Evolutionary conservation across 106 monocot species (phyloP).

Genomic region (Dendrobium nobile): DNA sequence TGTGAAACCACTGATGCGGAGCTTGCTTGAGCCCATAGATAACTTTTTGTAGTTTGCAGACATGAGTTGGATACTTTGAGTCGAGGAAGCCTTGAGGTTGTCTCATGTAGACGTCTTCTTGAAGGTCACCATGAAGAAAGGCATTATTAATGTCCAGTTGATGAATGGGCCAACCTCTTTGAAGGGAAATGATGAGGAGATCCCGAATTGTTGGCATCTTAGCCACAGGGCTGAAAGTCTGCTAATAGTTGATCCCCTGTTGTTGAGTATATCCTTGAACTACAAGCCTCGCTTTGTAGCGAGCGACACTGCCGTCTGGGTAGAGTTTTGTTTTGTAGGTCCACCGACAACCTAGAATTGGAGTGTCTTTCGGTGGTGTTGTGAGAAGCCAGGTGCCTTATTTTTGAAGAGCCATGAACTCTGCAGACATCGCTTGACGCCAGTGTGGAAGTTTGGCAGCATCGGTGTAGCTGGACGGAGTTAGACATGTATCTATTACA

Average conservation of each 20-base stretch:
- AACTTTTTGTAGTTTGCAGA: neutral
- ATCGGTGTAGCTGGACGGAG: too few species aligned
- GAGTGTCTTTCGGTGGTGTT: too few species aligned
- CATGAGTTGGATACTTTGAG: neutral
- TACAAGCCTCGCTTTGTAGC: neutral
- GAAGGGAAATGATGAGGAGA: neutral
- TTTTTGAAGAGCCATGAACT: neutral
- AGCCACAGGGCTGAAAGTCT: neutral
- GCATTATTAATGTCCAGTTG: neutral
- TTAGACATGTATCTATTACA: too few species aligned
- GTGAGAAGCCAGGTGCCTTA: neutral
- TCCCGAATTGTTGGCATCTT: neutral
- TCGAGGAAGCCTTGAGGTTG: neutral
- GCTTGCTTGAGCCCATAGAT: neutral
- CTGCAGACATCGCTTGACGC: too few species aligned
- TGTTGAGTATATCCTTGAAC: neutral
- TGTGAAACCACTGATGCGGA: neutral
- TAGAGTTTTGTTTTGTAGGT: neutral
- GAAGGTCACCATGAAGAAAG: neutral
- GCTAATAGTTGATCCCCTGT: neutral
- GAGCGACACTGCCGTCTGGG: neutral
- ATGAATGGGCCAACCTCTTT: neutral
- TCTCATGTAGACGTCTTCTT: neutral
- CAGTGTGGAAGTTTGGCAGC: too few species aligned
- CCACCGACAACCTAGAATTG: neutral